Conservation (phyloP, 805 yeast species). For the Spathaspora arborariae region DNA sequence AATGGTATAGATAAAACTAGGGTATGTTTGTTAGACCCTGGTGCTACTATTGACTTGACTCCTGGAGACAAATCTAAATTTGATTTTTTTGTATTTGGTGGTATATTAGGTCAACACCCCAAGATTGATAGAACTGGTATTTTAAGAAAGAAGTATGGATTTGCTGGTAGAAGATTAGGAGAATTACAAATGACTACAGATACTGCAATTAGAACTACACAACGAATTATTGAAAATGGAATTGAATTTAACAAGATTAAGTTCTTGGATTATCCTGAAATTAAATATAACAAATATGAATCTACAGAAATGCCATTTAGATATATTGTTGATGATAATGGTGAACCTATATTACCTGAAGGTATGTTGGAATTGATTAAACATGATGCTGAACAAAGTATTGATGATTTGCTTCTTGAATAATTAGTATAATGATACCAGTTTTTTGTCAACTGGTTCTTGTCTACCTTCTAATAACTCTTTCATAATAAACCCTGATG, state of each 20-base stretch:
- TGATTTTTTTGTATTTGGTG: conserved; percentile 93
- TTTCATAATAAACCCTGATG: conserved; percentile 71
- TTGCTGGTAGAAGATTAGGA: conserved; percentile 84
- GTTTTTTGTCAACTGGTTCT: conserved; percentile 23
- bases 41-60: conserved; percentile 67
- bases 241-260: conserved; percentile 64
- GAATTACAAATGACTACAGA: conserved; percentile 95
- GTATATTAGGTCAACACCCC: conserved; percentile 92
- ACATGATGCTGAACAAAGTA: conserved; percentile 77
- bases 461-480: conserved; percentile 41
- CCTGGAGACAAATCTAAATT: conserved; percentile 66
- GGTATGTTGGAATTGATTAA: conserved; percentile 89
- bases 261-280: conserved; percentile 92
- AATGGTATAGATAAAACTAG: conserved; percentile 43
- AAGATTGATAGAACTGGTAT: conserved; percentile 92
- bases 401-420: conserved; percentile 61
- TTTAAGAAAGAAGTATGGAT: conserved; percentile 73
- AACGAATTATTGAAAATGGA: conserved; percentile 62
- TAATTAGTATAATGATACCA: conserved; percentile 17
- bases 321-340: conserved; percentile 62
- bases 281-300: conserved; percentile 81
- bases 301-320: conserved; percentile 98
- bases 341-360: conserved; percentile 79
- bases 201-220: conserved; percentile 92
- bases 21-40: conserved; percentile 87